Evolutionary conservation across 2,329 filamentous ascomycete genomes (phyloP), one percentile per base, ranked within the genome.

Genomic region (Diaporthe longicolla): DNA sequence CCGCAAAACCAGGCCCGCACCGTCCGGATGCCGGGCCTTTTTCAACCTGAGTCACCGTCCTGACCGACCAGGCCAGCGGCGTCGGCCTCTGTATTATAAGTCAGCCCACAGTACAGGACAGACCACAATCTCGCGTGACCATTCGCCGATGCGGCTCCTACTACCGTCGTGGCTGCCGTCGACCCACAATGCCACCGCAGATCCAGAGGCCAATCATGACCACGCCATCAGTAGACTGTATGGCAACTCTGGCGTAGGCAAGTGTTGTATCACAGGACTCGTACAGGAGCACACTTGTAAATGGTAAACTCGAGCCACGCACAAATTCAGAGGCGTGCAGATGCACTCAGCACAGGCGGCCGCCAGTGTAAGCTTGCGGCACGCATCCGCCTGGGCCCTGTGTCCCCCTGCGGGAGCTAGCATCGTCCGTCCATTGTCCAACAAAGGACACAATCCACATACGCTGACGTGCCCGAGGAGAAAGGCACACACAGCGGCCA

Each of bases 141-240:
- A 13, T 17, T 19, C 10, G 45, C 63, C 48, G 45, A 66, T 52
- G 45, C 63, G 63, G 45, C 32, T 66, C 43, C 43, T 35, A 26
- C 29, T 50, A 21, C 21, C 43, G n/a, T 37, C 7, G 21, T 24
- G 21, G 8, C 0, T 11, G 10, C 43, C 40, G 3, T 24, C 3
- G 63, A 52, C 45, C 63, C 63, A 66, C 63, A 48, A 52, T 24
- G 45, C 32, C 63, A 35, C 29, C n/a, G 63, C 13, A 26, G 63
- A 66, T 66, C 63, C 29, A 52, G 4, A 52, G n/a, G 29, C 21
- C 40, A 52, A 32, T 19, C 48, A 7, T 35, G 32, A 52, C 19
- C 32, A 66, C 43, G 43, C 61, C 61, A 65, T 65, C 32, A 3
- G 1, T 10, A 50, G 21, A 10, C 43, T 10, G 45, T 11, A 66